Evolutionary conservation across 148 eudicot genomes (phyloP), one percentile per base, ranked within the genome.

Genomic region (Dianthus caryophyllus): DNA sequence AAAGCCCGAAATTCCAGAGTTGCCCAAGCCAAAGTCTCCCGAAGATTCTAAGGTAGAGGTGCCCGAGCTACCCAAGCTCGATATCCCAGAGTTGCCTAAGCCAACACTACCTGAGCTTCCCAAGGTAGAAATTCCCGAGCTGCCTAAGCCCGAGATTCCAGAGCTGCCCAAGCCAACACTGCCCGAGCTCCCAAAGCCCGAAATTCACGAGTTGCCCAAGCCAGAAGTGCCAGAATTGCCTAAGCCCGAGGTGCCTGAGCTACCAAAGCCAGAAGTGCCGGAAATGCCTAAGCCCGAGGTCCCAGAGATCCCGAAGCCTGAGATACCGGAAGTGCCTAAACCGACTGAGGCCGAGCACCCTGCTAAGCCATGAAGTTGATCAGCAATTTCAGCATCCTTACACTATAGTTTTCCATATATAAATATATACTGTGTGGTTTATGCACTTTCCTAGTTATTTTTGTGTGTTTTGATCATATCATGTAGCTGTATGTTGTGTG

Each of bases 71-170:
- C 77, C 71, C 4, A 38, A 22, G 29, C 67, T 46, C 5, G 14
- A 25, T 0, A 24, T 38, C 0, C 71, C 61, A 0, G 52, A 71
- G 33, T 27, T 49, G n/a, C 73, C 66, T 16, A 73, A 73, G 39
- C 76, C 41, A 8, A 33, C 30, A 18, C n/a, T 56, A 9, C 75
- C 70, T 2, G 61, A 65, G 27, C 20, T 72, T 49, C 70, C 67
- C 27, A 38, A 33, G 26, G 30, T 44, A 1, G 47, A 12, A 9
- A 29, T 61, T 12, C 66, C 65, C 0, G 55, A 69, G 27, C 38
- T 39, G 24, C 71, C 63, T 27, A 71, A 72, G 20, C 75, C 48
- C 11, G 46, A 54, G 46, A 22, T 54, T 6, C 75, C 69, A 0
- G 59, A 71, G n/a, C 9, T 71, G 53, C 68, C 65, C 33, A 31